A percentile compares a stretch with the other conserved stretches of the same genome.
These are phyloP conservation scores for Zymoseptoria tritici DNA, from an alignment of 2,329 filamentous ascomycete genomes.

Conservation along the genomic window DNA sequence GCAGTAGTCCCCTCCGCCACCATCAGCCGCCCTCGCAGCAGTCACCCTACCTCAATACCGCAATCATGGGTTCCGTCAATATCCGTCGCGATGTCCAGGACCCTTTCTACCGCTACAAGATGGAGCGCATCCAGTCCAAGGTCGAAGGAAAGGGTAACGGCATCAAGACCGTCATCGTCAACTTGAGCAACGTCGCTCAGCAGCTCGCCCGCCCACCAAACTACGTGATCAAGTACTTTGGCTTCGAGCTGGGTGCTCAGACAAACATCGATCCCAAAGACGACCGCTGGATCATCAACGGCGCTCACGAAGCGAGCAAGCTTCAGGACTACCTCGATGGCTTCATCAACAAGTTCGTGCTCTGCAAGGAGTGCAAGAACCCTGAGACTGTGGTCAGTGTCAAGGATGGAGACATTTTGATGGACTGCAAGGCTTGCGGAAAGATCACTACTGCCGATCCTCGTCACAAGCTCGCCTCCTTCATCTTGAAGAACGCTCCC, in stretches of 20 bases:
- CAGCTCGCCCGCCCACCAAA: conserved; percentile 86
- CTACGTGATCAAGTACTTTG: conserved; percentile 99
- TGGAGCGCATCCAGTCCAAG: conserved; percentile 97
- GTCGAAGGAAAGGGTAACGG: conserved; percentile 99
- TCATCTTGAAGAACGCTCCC: conserved; percentile 92
- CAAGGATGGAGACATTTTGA: conserved; percentile 83
- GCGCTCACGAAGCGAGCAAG: conserved; percentile 88
- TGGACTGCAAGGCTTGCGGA: conserved; percentile 98
- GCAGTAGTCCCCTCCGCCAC: conserved; percentile 2
- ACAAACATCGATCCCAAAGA: conserved; percentile 96
- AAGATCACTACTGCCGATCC: conserved; percentile 86
- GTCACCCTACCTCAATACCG: conserved; percentile 33
- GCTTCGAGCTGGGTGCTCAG: conserved; percentile 96
- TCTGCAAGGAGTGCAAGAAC: conserved; percentile 99
- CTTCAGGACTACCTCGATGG: conserved; percentile 97
- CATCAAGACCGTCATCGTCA: conserved; percentile 98
- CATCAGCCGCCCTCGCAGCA: conserved; percentile 2
- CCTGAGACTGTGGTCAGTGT: conserved; percentile 94
- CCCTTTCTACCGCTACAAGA: conserved; percentile 99
- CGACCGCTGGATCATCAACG: conserved; percentile 99
- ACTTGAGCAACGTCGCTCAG: conserved; percentile 85
- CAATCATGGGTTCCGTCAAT: conserved; percentile 94
- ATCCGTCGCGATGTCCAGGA: conserved; percentile 97
- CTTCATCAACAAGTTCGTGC: conserved; percentile 97
- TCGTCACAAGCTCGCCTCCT: conserved; percentile 90